phyloP scores from a whole-genome alignment of 129 eudicot genomes.

The Arctium minus region DNA sequence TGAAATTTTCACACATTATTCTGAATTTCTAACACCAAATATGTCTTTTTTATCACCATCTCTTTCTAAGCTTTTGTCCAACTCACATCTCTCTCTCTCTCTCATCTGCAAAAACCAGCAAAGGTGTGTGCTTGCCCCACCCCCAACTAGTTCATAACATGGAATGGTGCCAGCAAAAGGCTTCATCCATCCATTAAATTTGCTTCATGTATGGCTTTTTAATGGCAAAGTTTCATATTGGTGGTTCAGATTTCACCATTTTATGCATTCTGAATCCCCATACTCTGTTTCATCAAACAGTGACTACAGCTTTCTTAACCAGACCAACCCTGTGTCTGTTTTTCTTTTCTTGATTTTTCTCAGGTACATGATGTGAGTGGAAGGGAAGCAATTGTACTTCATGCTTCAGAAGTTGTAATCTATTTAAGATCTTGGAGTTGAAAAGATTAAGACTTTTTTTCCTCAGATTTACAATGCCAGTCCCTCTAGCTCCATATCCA shows the following conservation, averaged over 20 bases:
- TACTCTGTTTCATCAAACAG: constrained; percentile 22
- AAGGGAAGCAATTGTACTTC: constrained; percentile 12
- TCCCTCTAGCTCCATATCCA: constrained; percentile 90
- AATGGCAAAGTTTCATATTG: constrained; percentile 30
- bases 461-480: constrained; percentile 57
- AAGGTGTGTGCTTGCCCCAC: constrained; percentile 57
- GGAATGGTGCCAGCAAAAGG: constrained; percentile 27
- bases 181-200: constrained; percentile 22
- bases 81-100: constrained; percentile 25
- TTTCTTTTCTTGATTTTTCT: constrained; percentile 7
- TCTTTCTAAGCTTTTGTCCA: constrained; percentile 34
- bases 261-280: constrained; percentile 22
- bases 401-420: constrained; percentile 31
- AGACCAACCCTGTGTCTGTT: background rate
- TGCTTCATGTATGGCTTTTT: constrained; percentile 22
- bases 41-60: constrained; percentile 15
- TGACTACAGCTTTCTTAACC: constrained; percentile 31
- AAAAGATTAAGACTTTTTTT: constrained; percentile 5
- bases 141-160: constrained; percentile 37
- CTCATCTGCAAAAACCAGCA: constrained; percentile 48
- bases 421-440: constrained; percentile 31
- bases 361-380: constrained; percentile 37
- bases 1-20: background rate
- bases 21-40: background rate
- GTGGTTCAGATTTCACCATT: constrained; percentile 7